Percentiles rank a stretch among this genome's conserved stretches.
phyloP scores from a whole-genome alignment of 164 flowering plant species.

The Berberis vulgaris region DNA sequence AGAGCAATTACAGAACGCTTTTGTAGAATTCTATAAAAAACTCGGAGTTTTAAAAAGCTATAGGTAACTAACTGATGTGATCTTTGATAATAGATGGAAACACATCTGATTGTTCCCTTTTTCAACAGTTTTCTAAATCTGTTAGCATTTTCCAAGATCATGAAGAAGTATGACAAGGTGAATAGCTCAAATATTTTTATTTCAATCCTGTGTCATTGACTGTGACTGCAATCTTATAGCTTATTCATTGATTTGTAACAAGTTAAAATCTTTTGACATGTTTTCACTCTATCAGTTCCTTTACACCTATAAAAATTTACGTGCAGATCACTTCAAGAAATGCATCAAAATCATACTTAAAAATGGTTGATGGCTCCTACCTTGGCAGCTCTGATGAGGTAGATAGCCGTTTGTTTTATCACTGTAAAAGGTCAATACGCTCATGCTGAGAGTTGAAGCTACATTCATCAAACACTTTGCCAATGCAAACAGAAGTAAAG shows the following conservation, averaged over 20 bases:
- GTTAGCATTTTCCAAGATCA: conserved; percentile 70
- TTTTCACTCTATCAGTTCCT: neutral
- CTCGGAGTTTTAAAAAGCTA: conserved; percentile 61
- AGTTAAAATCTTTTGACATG: too few relatives aligned
- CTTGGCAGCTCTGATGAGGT: conserved; percentile 56
- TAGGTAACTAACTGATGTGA: conserved; percentile 25
- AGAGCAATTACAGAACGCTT: conserved; percentile 37
- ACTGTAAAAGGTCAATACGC: conserved; percentile 34
- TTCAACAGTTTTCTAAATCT: conserved; percentile 52
- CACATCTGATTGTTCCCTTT: neutral
- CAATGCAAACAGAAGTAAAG: conserved; percentile 53
- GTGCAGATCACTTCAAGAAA: conserved; percentile 44
- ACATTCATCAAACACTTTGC: conserved; percentile 62
- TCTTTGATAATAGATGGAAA: too few relatives aligned
- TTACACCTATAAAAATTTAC: neutral
- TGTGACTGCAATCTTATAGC: too few relatives aligned
- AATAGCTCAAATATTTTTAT: neutral
- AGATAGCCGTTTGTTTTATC: neutral
- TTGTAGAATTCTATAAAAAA: conserved; percentile 48
- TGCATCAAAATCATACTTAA: conserved; percentile 51
- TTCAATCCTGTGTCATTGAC: neutral
- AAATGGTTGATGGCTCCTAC: conserved; percentile 52
- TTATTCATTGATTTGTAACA: too few relatives aligned
- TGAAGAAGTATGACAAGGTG: conserved; percentile 92
- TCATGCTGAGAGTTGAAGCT: conserved; percentile 56